Percentiles rank a stretch among this genome's conserved stretches.
phyloP scores from a whole-genome alignment of 2,329 filamentous ascomycete species.

The Curvularia eragrostidis region DNA sequence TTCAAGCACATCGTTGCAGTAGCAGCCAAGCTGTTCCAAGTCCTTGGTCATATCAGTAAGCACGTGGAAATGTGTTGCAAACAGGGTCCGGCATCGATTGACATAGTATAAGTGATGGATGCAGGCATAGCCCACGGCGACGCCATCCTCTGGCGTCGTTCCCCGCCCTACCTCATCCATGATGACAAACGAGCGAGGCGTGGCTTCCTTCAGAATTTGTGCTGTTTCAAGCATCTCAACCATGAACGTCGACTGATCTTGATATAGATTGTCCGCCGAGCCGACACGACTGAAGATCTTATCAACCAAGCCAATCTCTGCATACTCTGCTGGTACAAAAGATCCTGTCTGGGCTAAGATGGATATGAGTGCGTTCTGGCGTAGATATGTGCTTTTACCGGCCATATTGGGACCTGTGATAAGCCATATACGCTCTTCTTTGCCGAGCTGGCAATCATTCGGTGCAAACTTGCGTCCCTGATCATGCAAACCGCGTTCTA shows the following conservation, averaged over 20 bases:
- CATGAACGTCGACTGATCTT: constrained; percentile 98
- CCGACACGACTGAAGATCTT: constrained; percentile 88
- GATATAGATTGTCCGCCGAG: constrained; percentile 92
- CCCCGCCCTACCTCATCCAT: constrained; percentile 98
- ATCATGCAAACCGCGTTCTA: constrained; percentile 80
- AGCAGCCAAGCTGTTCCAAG: constrained; percentile 69
- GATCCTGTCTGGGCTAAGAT: constrained; percentile 92
- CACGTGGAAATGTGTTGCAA: constrained; percentile 93
- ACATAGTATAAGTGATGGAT: constrained; percentile 80
- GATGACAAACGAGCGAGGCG: constrained; percentile 82
- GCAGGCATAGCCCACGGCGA: constrained; percentile 87
- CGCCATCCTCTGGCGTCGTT: constrained; percentile 90
- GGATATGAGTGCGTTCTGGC: constrained; percentile 93
- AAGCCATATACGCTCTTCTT: constrained; percentile 72
- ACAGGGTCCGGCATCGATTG: constrained; percentile 81
- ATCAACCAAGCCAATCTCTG: constrained; percentile 89
- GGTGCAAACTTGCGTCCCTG: constrained; percentile 82
- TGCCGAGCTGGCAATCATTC: constrained; percentile 87
- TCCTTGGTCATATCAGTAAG: constrained; percentile 76
- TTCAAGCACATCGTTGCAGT: constrained; percentile 90
- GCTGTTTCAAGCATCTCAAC: constrained; percentile 99
- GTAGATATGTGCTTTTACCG: constrained; percentile 93
- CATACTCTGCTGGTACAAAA: constrained; percentile 88
- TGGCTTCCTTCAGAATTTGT: constrained; percentile 84
- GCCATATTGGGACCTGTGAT: constrained; percentile 95